Evolutionary conservation across 1,284 basidiomycete genomes (phyloP), one percentile per base, ranked within the genome.

Genomic region (Ustilago sp.): DNA sequence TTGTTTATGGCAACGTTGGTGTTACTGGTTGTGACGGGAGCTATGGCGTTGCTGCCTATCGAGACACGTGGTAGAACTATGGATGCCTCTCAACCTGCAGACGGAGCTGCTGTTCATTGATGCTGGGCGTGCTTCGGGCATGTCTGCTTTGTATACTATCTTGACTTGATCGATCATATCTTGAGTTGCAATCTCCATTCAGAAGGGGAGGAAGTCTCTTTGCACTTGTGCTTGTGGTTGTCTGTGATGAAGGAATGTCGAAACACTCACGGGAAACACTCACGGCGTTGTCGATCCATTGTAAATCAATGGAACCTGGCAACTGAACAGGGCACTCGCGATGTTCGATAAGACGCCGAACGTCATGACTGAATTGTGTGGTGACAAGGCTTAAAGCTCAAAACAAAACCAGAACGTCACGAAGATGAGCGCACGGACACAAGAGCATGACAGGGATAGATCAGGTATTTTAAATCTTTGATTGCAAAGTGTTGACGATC

Each of bases 21-120:
- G n/a, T 68, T 80, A 39, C 41, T 63, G 35, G 36, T 71, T 17
- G 62, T 78, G 31, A 63, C 74, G 7, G 19, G 39, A 13, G 68
- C 71, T n/a, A 74, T 74, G 70, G 57, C 67, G 13, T 31, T 71
- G 53, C 50, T 80, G 32, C 76, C 79, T 2, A 78, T 78, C 52
- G 79, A 80, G 56, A 80, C 79, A 7, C 53, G 79, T 11, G 66
- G 71, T 4, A 43, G 75, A 1, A 64, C 70, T 3, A 9, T 55
- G 4, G 58, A 59, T 39, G 41, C 47, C 15, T 34, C 58, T 8
- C 62, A 53, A 11, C 51, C 38, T 28, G 57, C 51, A 5, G 36
- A 64, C 8, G 52, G 34, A 36, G 53, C 28, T 28, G 17, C 36
- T 56, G 19, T 39, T 3, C 15, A 36, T 43, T 43, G 38, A 56